phyloP scores from a whole-genome alignment of 768 basidiomycete species.

The Serendipita sp. region DNA sequence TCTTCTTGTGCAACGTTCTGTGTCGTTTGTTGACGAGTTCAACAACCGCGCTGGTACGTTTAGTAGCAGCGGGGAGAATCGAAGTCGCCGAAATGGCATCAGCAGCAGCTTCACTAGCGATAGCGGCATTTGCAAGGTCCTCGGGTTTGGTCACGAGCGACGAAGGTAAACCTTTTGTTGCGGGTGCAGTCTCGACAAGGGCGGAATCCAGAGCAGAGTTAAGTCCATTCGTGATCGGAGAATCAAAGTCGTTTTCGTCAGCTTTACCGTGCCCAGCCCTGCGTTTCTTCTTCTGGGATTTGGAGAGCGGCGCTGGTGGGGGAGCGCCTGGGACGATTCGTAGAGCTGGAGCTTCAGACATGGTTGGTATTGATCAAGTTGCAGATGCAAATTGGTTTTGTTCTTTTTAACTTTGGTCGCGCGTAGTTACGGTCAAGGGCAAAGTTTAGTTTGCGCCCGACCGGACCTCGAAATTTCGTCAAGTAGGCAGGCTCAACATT shows the following conservation, averaged over 20 bases:
- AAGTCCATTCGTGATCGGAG: slow-evolving; percentile 24
- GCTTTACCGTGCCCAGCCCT: slow-evolving; percentile 31
- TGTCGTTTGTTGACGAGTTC: slow-evolving; percentile 68
- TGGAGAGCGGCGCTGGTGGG: slow-evolving; percentile 39
- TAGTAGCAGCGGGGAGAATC: slow-evolving; percentile 14
- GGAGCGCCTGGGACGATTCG: slow-evolving; percentile 65
- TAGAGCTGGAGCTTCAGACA: slow-evolving; percentile 8
- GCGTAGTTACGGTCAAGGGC: neutral
- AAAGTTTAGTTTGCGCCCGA: neutral
- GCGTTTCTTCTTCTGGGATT: slow-evolving; percentile 42
- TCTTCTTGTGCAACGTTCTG: slow-evolving; percentile 67
- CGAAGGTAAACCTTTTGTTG: slow-evolving; percentile 31
- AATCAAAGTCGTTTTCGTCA: slow-evolving; percentile 30
- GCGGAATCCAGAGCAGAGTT: slow-evolving; percentile 32
- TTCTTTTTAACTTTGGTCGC: neutral
- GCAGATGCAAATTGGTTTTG: neutral
- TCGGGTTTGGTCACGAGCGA: slow-evolving; percentile 26
- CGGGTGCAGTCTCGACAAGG: slow-evolving; percentile 35
- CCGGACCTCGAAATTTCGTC: neutral
- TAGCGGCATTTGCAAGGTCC: neutral
- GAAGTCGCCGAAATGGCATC: slow-evolving; percentile 27
- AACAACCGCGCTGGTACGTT: slow-evolving; percentile 50
- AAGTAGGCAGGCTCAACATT: neutral
- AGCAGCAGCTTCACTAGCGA: neutral
- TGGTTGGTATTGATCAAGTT: neutral